Percentiles rank a stretch among this genome's conserved stretches.
Evolutionary conservation across 192 early-diverging fungal genomes (phyloP).

Genomic region (Chytriomyces sp.): DNA sequence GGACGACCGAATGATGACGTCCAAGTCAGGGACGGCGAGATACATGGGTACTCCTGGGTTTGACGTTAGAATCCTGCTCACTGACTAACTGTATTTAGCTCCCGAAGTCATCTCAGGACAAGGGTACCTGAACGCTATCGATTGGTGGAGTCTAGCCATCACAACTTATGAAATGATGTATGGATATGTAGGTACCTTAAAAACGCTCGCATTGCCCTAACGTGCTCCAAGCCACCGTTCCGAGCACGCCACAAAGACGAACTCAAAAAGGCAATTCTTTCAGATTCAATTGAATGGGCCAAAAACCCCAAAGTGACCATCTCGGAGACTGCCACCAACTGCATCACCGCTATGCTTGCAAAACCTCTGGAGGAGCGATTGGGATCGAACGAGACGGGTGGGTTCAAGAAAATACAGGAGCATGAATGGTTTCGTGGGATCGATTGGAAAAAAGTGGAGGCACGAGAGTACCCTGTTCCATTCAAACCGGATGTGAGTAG

Average conservation of each 20-base stretch:
- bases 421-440: constrained; percentile 82
- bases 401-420: constrained; percentile 64
- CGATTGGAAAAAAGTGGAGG: constrained; percentile 77
- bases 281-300: constrained; percentile 69
- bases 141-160: constrained; percentile 79
- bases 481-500: constrained; percentile 82
- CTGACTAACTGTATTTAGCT: constrained; percentile 52
- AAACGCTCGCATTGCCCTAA: no score
- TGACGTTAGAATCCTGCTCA: constrained; percentile 86
- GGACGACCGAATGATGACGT: constrained; percentile 43
- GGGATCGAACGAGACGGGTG: constrained; percentile 71
- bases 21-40: constrained; percentile 57
- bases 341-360: neutral
- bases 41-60: constrained; percentile 75
- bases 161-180: constrained; percentile 78
- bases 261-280: constrained; percentile 67
- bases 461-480: constrained; percentile 73
- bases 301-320: constrained; percentile 42
- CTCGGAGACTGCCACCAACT: constrained; percentile 15
- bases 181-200: constrained; percentile 54
- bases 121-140: constrained; percentile 64
- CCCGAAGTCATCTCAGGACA: constrained; percentile 53
- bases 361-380: constrained; percentile 61
- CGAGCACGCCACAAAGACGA: constrained; percentile 70
- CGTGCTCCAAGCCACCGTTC: constrained; percentile 68